A percentile compares a stretch with the other conserved stretches of the same genome.
Conservation (phyloP, 1,284 basidiomycete species). For the Marasmius oreades region DNA sequence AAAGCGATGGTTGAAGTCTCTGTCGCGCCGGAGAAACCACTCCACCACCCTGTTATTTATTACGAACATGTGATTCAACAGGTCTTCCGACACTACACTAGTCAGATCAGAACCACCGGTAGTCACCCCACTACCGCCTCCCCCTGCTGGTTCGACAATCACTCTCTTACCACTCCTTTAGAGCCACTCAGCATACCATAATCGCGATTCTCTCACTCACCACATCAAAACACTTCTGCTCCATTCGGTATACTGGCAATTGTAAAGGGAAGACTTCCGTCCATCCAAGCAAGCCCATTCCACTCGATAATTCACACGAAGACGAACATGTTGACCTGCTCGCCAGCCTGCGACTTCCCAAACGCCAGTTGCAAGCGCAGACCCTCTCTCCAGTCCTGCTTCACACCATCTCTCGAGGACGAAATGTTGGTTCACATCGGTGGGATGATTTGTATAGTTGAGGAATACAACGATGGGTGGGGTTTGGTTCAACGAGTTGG, state of each 20-base stretch:
- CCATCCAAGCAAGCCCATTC: no score
- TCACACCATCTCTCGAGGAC: conserved; percentile 49
- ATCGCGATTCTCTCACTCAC: conserved; percentile 7
- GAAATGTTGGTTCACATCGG: conserved; percentile 52
- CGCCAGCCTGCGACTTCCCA: no score
- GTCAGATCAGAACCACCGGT: conserved; percentile 11
- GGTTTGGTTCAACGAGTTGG: conserved; percentile 57
- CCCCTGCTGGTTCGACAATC: conserved; percentile 12
- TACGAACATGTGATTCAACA: conserved; percentile 9
- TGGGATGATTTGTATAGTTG: conserved; percentile 52
- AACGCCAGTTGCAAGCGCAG: not conserved
- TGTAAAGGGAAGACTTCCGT: no score
- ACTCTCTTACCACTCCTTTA: conserved; percentile 3
- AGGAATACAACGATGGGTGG: conserved; percentile 68
- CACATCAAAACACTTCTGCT: no score
- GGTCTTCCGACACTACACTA: conserved; percentile 7
- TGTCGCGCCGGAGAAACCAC: conserved; percentile 12
- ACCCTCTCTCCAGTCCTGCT: conserved; percentile 24
- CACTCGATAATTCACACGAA: no score
- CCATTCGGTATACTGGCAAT: no score
- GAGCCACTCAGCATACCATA: not conserved
- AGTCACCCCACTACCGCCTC: conserved; percentile 23
- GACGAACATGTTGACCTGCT: no score
- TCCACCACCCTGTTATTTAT: conserved; percentile 27
- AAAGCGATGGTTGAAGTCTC: conserved; percentile 1